Conservation (phyloP, 805 yeast genomes). For the Cyberlindnera veronae region DNA sequence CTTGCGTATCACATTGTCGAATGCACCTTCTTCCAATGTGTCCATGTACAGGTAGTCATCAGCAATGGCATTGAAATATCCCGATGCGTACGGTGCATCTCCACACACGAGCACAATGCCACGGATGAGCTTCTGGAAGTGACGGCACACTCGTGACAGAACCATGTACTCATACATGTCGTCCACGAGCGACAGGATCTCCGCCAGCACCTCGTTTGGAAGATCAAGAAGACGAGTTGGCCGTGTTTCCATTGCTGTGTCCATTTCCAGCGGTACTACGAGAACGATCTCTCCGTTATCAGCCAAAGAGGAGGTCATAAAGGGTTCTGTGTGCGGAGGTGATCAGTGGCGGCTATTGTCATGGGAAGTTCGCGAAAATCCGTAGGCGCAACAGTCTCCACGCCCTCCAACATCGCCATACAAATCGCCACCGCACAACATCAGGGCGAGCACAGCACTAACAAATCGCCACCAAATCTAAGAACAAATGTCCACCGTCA, state of each 20-base stretch:
- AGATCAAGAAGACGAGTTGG: slow-evolving; percentile 12
- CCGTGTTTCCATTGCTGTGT: neutral
- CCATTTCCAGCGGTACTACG: too few relatives aligned
- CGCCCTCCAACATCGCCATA: neutral
- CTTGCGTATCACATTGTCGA: slow-evolving; percentile 5
- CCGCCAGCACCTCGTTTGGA: slow-evolving; percentile 20
- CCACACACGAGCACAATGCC: slow-evolving; percentile 19
- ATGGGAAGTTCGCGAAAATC: too few relatives aligned
- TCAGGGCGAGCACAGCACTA: too few relatives aligned
- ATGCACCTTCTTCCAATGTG: neutral
- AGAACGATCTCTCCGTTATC: too few relatives aligned
- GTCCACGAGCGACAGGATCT: slow-evolving; percentile 14
- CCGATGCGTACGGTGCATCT: slow-evolving; percentile 14
- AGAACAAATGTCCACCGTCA: slow-evolving; percentile 35
- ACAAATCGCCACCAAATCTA: too few relatives aligned
- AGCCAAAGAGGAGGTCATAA: too few relatives aligned
- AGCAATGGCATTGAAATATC: slow-evolving; percentile 13
- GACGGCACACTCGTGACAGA: slow-evolving; percentile 15
- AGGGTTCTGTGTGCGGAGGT: too few relatives aligned
- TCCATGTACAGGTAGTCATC: slow-evolving; percentile 7
- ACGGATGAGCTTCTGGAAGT: slow-evolving; percentile 15
- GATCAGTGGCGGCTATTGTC: too few relatives aligned
- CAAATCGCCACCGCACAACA: slow-evolving; percentile 37
- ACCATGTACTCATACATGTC: slow-evolving; percentile 19
- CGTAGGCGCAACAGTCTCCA: too few relatives aligned